These are phyloP conservation scores for Dalbergia cochinchinensis DNA, from an alignment of 306 rosid genomes.

Conservation along the genomic window DNA sequence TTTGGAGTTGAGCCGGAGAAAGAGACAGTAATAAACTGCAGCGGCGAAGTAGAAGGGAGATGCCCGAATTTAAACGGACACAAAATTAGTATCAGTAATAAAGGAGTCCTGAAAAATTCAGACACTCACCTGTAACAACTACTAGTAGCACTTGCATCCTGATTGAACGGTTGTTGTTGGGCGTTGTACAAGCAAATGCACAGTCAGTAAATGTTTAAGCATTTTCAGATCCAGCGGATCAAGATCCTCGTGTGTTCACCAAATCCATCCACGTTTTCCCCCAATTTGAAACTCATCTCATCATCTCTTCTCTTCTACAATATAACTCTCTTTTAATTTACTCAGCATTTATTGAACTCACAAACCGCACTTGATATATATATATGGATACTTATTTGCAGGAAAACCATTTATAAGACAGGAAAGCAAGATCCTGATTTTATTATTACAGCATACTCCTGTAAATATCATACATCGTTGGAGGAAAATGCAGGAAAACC, in stretches of 20 bases:
- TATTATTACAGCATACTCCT: no score
- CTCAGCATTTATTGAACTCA: constrained; percentile 1
- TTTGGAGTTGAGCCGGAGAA: no score
- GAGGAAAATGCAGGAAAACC: no score
- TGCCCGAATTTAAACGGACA: no score
- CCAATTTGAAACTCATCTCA: neutral
- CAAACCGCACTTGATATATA: neutral
- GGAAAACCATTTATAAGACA: no score
- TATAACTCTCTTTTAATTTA: neutral
- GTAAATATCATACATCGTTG: no score
- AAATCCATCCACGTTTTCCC: constrained; percentile 29
- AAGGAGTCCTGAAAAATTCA: no score
- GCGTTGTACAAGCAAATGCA: neutral
- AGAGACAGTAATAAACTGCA: no score
- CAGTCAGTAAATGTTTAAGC: constrained; percentile 11
- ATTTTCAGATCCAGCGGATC: neutral
- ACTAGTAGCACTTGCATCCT: neutral
- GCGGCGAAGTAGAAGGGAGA: no score
- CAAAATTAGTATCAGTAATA: no score
- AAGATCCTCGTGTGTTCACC: neutral
- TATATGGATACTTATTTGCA: neutral
- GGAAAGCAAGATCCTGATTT: no score
- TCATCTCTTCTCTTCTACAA: neutral
- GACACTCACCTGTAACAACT: no score
- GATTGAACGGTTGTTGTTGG: constrained; percentile 12